Evolutionary conservation across 208 protist genomes (phyloP).

Genomic region (Entamoeba dispar): DNA sequence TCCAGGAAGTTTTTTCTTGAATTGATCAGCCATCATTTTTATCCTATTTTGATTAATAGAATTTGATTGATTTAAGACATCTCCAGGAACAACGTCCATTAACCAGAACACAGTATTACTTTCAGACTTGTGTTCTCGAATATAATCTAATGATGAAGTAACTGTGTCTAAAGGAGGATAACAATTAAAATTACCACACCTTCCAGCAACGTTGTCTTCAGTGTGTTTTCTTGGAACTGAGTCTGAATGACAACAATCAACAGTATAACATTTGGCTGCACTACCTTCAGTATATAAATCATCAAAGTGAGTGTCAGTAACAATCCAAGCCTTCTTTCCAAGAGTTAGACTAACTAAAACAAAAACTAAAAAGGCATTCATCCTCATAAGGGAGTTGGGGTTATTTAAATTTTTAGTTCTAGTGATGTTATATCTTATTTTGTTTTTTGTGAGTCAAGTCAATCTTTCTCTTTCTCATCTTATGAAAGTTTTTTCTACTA

Average conservation of each 20-base stretch:
- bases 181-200: not conserved
- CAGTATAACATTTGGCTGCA: not conserved
- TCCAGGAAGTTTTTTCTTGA: not conserved
- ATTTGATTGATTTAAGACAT: not conserved
- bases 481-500: too few relatives aligned
- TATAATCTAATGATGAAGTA: not conserved
- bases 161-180: not conserved
- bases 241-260: not conserved
- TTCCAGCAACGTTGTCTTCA: not conserved
- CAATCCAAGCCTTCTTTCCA: not conserved
- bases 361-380: too few relatives aligned
- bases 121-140: not conserved
- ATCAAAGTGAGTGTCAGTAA: not conserved
- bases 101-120: not conserved
- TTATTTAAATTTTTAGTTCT: too few relatives aligned
- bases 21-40: not conserved
- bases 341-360: too few relatives aligned
- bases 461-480: too few relatives aligned
- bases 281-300: not conserved
- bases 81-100: not conserved
- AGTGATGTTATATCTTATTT: too few relatives aligned
- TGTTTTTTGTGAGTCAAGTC: too few relatives aligned
- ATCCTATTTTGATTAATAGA: not conserved
- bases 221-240: not conserved
- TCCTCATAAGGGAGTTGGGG: too few relatives aligned